Evolutionary conservation across 441 rosid species (phyloP).

Genomic region (Adansonia rubrostipa): DNA sequence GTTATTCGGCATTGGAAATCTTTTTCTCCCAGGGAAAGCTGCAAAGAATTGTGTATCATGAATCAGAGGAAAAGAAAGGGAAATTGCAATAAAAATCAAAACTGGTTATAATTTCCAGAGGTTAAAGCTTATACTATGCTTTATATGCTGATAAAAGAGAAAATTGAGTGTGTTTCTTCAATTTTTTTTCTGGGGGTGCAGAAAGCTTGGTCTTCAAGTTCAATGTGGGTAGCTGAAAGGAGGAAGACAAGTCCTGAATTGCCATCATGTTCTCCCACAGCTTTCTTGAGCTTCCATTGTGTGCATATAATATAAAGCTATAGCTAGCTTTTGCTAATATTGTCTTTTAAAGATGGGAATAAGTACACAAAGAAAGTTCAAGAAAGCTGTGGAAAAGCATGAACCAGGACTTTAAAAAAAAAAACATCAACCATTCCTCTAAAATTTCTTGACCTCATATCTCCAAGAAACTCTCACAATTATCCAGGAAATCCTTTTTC

Average conservation of each 20-base stretch:
- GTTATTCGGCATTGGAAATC: constrained; percentile 22
- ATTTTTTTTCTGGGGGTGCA: not conserved
- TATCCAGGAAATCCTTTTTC: not conserved
- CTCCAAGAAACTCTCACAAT: not conserved
- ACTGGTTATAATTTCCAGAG: not conserved
- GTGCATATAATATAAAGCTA: not conserved
- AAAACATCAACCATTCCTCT: not conserved
- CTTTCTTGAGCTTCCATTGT: constrained; percentile 75
- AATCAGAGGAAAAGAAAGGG: not conserved
- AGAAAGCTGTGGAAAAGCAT: constrained; percentile 97
- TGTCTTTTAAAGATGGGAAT: no score
- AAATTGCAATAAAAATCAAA: not conserved
- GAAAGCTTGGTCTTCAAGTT: not conserved
- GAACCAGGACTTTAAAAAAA: constrained; percentile 50
- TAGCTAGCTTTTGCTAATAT: not conserved
- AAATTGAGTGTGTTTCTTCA: not conserved
- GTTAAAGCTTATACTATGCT: constrained; percentile 26
- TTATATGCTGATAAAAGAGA: not conserved
- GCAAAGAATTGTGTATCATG: not conserved
- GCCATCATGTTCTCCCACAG: constrained; percentile 84
- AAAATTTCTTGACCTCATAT: constrained; percentile 31
- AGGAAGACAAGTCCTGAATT: constrained; percentile 40
- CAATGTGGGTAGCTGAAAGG: not conserved
- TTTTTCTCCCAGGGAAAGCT: not conserved
- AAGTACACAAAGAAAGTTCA: constrained; percentile 53